A percentile compares a stretch with the other conserved stretches of the same genome.
These are phyloP conservation scores for Asterochloris sp. DNA, from an alignment of 139 green algal genomes.

Conservation along the genomic window DNA sequence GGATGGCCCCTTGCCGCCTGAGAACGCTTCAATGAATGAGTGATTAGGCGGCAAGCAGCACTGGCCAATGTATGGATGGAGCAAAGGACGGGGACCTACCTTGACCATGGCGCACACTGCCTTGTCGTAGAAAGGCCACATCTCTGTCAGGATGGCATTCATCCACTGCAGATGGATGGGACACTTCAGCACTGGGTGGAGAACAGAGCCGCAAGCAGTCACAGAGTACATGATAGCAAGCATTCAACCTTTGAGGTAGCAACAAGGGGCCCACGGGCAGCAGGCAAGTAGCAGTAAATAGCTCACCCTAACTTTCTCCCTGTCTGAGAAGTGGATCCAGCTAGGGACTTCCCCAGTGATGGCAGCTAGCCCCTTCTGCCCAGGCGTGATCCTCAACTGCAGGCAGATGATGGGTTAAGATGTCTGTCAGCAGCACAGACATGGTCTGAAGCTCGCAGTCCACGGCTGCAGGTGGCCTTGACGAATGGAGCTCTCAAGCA, in stretches of 20 bases:
- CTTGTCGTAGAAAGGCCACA: constrained; percentile 86
- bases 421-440: background rate
- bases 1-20: too few relatives aligned
- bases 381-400: constrained; percentile 55
- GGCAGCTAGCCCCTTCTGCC: constrained; percentile 70
- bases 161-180: constrained; percentile 64
- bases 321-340: constrained; percentile 70
- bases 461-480: too few relatives aligned
- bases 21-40: too few relatives aligned
- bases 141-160: constrained; percentile 69
- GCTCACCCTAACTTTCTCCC: constrained; percentile 78
- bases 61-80: too few relatives aligned
- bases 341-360: constrained; percentile 68
- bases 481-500: background rate
- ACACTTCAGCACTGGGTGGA: background rate
- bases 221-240: background rate
- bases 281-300: background rate
- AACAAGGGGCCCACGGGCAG: background rate
- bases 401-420: background rate
- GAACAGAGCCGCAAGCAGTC: background rate
- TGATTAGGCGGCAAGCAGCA: too few relatives aligned
- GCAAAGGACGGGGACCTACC: constrained; percentile 12
- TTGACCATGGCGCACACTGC: constrained; percentile 75
- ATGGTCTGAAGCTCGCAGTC: background rate
- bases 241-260: background rate